phyloP scores from a whole-genome alignment of 768 basidiomycete genomes.

The Calocybe cyanea region DNA sequence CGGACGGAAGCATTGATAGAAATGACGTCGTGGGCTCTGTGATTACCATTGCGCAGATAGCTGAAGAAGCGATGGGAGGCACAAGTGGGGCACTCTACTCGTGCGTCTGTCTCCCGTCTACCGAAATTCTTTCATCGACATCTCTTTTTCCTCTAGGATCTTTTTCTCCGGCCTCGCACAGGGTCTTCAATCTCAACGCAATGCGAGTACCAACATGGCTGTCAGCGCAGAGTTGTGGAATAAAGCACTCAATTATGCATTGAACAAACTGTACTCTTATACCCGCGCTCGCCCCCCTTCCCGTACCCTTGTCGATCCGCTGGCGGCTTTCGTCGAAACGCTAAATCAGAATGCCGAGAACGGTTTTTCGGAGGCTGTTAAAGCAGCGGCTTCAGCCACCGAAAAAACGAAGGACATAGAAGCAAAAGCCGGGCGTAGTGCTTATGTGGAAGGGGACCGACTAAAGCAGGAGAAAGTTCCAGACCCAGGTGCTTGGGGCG shows the following conservation, averaged over 20 bases:
- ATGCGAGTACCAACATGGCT: slow-evolving; percentile 20
- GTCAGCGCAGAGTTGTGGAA: slow-evolving; percentile 59
- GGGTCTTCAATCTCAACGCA: slow-evolving; percentile 43
- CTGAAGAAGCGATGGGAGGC: slow-evolving; percentile 86
- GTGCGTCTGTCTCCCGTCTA: slow-evolving; percentile 39
- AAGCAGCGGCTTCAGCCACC: slow-evolving; percentile 61
- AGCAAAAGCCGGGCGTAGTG: slow-evolving; percentile 86
- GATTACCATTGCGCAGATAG: slow-evolving; percentile 65
- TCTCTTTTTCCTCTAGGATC: slow-evolving; percentile 46
- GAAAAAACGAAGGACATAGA: slow-evolving; percentile 70
- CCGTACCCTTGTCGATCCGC: slow-evolving; percentile 89
- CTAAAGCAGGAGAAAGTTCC: slow-evolving; percentile 60
- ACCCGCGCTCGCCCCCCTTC: slow-evolving; percentile 88
- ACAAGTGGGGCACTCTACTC: slow-evolving; percentile 91
- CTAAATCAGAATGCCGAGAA: slow-evolving; percentile 23
- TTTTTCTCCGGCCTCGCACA: slow-evolving; percentile 89
- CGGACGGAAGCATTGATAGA: slow-evolving; percentile 54
- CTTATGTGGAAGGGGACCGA: slow-evolving; percentile 73
- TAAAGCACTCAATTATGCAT: slow-evolving; percentile 51
- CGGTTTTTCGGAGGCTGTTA: slow-evolving; percentile 50
- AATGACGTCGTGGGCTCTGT: slow-evolving; percentile 62
- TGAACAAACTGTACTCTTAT: slow-evolving; percentile 69
- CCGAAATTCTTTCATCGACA: neutral
- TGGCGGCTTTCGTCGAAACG: slow-evolving; percentile 67
- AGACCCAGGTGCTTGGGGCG: slow-evolving; percentile 93